Conservation (phyloP, 306 rosid genomes). For the Castanea sativa region DNA sequence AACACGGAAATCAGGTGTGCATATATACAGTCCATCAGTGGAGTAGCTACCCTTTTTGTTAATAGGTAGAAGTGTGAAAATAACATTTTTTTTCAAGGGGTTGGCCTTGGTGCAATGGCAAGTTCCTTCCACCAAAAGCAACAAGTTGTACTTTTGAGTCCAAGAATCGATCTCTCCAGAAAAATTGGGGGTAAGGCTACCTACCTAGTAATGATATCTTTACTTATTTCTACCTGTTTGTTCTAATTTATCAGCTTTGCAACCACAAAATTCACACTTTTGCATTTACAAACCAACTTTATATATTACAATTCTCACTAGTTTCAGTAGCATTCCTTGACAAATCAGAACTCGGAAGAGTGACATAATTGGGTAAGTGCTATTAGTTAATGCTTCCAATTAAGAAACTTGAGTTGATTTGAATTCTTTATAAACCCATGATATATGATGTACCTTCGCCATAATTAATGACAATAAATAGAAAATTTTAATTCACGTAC, state of each 20-base stretch:
- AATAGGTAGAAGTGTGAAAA: not conserved
- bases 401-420: not conserved
- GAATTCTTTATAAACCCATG: not conserved
- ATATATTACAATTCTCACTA: not conserved
- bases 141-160: no score
- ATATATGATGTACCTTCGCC: not conserved
- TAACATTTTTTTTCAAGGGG: no score
- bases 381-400: not conserved
- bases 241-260: not conserved
- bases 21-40: not conserved
- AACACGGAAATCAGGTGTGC: not conserved
- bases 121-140: no score
- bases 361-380: not conserved
- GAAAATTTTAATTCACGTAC: slow-evolving; percentile 48
- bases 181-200: not conserved
- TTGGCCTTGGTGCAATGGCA: no score
- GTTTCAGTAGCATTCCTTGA: not conserved
- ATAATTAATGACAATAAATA: not conserved
- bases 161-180: no score
- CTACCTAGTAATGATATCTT: not conserved
- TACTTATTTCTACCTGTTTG: not conserved
- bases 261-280: not conserved
- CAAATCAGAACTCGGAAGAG: not conserved
- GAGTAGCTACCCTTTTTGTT: not conserved
- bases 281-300: not conserved